Evolutionary conservation across 768 basidiomycete genomes (phyloP).

Genomic region (Calocybe cyanea): DNA sequence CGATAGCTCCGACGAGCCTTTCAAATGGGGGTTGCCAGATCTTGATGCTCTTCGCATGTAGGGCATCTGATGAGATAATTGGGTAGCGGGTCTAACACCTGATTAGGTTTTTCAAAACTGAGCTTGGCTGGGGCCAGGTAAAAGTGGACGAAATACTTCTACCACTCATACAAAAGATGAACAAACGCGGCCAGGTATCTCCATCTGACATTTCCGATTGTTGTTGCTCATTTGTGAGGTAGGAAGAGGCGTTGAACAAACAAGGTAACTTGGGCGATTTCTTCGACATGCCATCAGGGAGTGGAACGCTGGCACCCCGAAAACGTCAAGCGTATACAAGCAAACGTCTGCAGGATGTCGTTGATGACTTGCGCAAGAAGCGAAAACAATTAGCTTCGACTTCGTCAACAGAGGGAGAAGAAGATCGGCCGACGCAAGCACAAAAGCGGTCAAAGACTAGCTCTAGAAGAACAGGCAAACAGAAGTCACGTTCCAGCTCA

Average conservation of each 20-base stretch:
- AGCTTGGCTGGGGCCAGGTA: slow-evolving; percentile 74
- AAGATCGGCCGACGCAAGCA: slow-evolving; percentile 21
- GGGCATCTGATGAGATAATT: no score
- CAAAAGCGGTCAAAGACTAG: slow-evolving; percentile 25
- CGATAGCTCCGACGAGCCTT: slow-evolving; percentile 88
- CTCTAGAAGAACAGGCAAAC: slow-evolving; percentile 11
- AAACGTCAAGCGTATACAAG: slow-evolving; percentile 80
- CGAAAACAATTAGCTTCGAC: slow-evolving; percentile 27
- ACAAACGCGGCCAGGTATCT: slow-evolving; percentile 68
- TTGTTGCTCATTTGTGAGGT: slow-evolving; percentile 3
- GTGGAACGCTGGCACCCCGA: slow-evolving; percentile 70
- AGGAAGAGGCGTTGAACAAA: slow-evolving; percentile 64
- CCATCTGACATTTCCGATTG: neutral
- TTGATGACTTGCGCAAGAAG: slow-evolving; percentile 75
- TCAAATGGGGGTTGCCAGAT: slow-evolving; percentile 97
- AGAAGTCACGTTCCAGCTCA: slow-evolving; percentile 7
- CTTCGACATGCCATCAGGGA: slow-evolving; percentile 66
- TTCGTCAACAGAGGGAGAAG: slow-evolving; percentile 16
- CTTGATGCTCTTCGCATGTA: slow-evolving; percentile 86
- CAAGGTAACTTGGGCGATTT: slow-evolving; percentile 77
- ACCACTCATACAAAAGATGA: slow-evolving; percentile 89
- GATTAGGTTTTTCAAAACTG: slow-evolving; percentile 64
- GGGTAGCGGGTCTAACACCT: neutral
- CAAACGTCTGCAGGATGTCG: slow-evolving; percentile 83
- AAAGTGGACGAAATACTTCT: slow-evolving; percentile 91